Percentiles rank a stretch among this genome's conserved stretches.
These are phyloP conservation scores for Hydnum rufescens DNA, from an alignment of 768 basidiomycete genomes.

Conservation along the genomic window DNA sequence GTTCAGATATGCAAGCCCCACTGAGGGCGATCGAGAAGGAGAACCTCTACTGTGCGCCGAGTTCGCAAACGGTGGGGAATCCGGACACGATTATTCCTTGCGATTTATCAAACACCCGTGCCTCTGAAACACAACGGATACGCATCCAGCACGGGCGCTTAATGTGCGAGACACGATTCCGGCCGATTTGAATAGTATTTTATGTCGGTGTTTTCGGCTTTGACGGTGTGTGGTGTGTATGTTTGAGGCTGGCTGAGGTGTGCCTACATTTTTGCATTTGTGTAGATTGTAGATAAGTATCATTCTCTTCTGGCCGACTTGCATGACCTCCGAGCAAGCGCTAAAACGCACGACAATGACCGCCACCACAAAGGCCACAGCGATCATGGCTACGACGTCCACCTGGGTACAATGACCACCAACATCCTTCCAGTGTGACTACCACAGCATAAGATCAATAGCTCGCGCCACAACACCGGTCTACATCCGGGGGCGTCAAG, in stretches of 20 bases:
- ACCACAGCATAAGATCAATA: background rate
- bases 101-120: conserved; percentile 21
- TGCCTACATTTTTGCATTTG: background rate
- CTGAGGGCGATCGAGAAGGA: conserved; percentile 41
- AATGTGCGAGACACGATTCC: conserved; percentile 53
- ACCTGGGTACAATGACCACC: background rate
- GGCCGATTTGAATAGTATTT: conserved; percentile 65
- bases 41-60: conserved; percentile 68
- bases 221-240: background rate
- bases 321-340: conserved; percentile 19
- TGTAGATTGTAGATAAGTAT: conserved; percentile 34
- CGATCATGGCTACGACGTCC: too few relatives aligned
- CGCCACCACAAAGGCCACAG: background rate
- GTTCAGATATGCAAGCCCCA: conserved; percentile 29
- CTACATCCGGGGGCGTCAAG: conserved; percentile 36
- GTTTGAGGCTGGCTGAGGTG: background rate
- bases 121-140: conserved; percentile 22
- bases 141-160: conserved; percentile 39
- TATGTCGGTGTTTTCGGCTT: conserved; percentile 43
- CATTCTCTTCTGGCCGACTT: conserved; percentile 32
- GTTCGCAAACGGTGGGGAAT: conserved; percentile 76
- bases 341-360: background rate
- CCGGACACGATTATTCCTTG: conserved; percentile 32
- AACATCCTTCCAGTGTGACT: conserved; percentile 19
- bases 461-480: conserved; percentile 29